Evolutionary conservation across 2,329 filamentous ascomycete species (phyloP).

Genomic region (Ophiostoma perfectum): DNA sequence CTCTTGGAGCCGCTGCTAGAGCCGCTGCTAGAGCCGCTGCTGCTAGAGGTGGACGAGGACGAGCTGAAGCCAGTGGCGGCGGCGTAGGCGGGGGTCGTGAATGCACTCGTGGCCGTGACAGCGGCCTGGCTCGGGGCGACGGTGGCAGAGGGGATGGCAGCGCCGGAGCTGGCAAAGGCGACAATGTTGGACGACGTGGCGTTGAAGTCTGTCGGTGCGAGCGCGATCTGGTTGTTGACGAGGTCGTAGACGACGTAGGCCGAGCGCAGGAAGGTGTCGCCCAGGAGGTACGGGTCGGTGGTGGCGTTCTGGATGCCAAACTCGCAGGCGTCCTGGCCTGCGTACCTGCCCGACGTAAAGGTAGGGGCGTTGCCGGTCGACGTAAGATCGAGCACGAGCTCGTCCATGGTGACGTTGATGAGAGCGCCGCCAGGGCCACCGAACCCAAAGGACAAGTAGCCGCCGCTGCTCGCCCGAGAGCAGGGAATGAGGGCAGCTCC

Average conservation of each 20-base stretch:
- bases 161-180: slow-evolving; percentile 45
- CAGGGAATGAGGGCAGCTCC: slow-evolving; percentile 48
- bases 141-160: slow-evolving; percentile 48
- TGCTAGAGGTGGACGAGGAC: not conserved
- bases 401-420: slow-evolving; percentile 51
- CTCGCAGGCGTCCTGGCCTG: slow-evolving; percentile 45
- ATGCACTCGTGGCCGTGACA: slow-evolving; percentile 28
- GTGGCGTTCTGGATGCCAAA: slow-evolving; percentile 54
- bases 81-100: slow-evolving; percentile 33
- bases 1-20: slow-evolving; percentile 14
- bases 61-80: slow-evolving; percentile 36
- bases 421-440: slow-evolving; percentile 44
- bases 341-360: slow-evolving; percentile 40
- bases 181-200: slow-evolving; percentile 46
- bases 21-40: slow-evolving; percentile 11
- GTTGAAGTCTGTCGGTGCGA: slow-evolving; percentile 54
- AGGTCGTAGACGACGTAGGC: slow-evolving; percentile 58
- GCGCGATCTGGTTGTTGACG: slow-evolving; percentile 50
- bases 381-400: slow-evolving; percentile 47
- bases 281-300: slow-evolving; percentile 43
- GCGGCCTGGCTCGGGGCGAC: slow-evolving; percentile 39
- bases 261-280: slow-evolving; percentile 55
- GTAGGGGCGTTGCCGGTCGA: slow-evolving; percentile 32
- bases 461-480: slow-evolving; percentile 39
- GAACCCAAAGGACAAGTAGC: slow-evolving; percentile 52